A percentile compares a stretch with the other conserved stretches of the same genome.
Evolutionary conservation across 1,139 yeast species (phyloP).

Genomic region (Magnusiomyces suaveolens): DNA sequence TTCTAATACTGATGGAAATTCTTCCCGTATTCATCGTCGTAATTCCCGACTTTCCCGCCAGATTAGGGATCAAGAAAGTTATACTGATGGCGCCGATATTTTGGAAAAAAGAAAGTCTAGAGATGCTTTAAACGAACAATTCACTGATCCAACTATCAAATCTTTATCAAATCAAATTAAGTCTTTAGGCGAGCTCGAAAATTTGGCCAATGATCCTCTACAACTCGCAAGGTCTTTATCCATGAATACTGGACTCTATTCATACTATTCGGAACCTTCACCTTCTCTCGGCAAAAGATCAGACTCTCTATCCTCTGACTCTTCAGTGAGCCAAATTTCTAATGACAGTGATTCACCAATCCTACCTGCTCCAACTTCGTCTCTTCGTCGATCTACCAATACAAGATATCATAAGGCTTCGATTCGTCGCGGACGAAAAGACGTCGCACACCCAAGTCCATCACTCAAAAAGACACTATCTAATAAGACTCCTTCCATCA

Average conservation of each 20-base stretch:
- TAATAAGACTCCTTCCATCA: neutral
- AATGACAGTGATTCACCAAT: slow-evolving; percentile 27
- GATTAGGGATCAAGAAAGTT: slow-evolving; percentile 31
- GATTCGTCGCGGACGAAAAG: slow-evolving; percentile 18
- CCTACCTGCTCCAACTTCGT: slow-evolving; percentile 24
- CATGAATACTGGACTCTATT: slow-evolving; percentile 4
- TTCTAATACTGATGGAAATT: slow-evolving; percentile 1
- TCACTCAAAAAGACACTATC: slow-evolving; percentile 3
- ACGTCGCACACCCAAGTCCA: slow-evolving; percentile 5
- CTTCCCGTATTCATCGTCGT: slow-evolving; percentile 19
- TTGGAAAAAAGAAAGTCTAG: slow-evolving; percentile 25
- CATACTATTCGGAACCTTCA: slow-evolving; percentile 2
- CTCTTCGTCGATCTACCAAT: slow-evolving; percentile 25
- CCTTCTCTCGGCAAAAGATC: slow-evolving; percentile 12
- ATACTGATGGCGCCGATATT: slow-evolving; percentile 34
- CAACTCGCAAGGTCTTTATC: slow-evolving; percentile 27
- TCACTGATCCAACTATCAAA: slow-evolving; percentile 22
- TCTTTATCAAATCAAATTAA: slow-evolving; percentile 25
- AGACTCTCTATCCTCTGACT: neutral
- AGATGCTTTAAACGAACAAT: slow-evolving; percentile 19
- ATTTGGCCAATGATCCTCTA: slow-evolving; percentile 29
- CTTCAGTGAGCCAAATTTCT: slow-evolving; percentile 5
- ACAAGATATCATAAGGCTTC: slow-evolving; percentile 25
- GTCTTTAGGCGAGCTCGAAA: slow-evolving; percentile 29
- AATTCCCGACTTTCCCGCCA: slow-evolving; percentile 34